Conservation (phyloP, 2,329 filamentous ascomycete genomes). For the Hypoxylon rubiginosum region DNA sequence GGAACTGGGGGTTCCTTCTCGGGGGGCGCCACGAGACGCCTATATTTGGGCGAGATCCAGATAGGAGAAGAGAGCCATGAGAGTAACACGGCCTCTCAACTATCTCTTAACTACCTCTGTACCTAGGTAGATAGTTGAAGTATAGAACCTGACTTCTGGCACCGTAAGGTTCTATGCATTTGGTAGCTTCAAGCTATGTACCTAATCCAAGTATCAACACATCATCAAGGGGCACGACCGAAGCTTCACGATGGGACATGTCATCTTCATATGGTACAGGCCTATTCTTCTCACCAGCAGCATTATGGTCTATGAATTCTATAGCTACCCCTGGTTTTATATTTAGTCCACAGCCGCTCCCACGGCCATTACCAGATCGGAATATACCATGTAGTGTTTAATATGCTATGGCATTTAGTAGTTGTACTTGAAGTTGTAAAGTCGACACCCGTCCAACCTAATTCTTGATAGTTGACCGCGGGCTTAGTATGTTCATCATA, state of each 20-base stretch:
- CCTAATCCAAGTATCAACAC: background rate
- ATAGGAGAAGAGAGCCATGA: background rate
- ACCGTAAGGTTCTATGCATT: too few relatives aligned
- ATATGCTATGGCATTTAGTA: too few relatives aligned
- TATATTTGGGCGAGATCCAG: background rate
- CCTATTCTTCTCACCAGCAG: slow-evolving; percentile 13
- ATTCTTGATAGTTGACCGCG: too few relatives aligned
- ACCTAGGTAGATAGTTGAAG: too few relatives aligned
- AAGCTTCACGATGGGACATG: slow-evolving; percentile 10
- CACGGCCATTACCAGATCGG: slow-evolving; percentile 3
- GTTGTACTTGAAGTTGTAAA: too few relatives aligned
- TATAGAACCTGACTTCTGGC: too few relatives aligned
- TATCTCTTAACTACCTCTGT: background rate
- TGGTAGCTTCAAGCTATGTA: too few relatives aligned
- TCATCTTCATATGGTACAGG: slow-evolving; percentile 19
- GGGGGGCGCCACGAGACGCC: too few relatives aligned
- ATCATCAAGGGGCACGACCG: slow-evolving; percentile 15
- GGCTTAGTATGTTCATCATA: too few relatives aligned
- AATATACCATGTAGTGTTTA: too few relatives aligned
- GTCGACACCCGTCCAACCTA: too few relatives aligned
- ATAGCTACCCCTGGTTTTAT: slow-evolving; percentile 13
- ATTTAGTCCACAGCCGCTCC: background rate
- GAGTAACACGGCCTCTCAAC: slow-evolving; percentile 1
- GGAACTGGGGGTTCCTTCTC: too few relatives aligned
- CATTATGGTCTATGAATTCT: slow-evolving; percentile 17